Base-by-base conservation (phyloP, 2,329 filamentous ascomycete genomes). In the Curvularia verruculosa region DNA sequence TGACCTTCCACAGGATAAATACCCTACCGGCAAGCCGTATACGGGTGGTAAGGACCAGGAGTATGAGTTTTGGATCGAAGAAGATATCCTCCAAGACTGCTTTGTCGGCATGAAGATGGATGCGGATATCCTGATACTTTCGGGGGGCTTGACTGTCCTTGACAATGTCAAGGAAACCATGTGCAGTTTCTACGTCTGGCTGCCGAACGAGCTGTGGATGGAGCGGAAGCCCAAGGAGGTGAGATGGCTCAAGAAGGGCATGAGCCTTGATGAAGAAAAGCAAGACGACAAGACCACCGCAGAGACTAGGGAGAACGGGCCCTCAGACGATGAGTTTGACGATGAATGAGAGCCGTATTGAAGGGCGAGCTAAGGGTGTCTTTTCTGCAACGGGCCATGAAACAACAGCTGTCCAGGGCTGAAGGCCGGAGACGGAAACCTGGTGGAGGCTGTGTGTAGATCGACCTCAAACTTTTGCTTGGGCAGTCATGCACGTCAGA, bases 31-130 rank as follows among this genome's bases (percentile, higher is more conserved):
- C 18, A 65, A 65, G 44, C 64, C 65, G 24, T 48, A 56, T 7
- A 60, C 56, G 55, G 51, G 54, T 10, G 58, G 58, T 7, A 65
- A 75, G 15, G 79, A 84, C 36, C 64, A 55, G 41, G 80, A 79
- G 44, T 76, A 79, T 59, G 71, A 73, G 12, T 88, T 96, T 62
- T 85, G 89, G 68, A 70, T 96, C 3, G 92, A 96, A 58, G 83
- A 86, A 24, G 74, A 82, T 4, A 72, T 85, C 2, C 75, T 89
- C 18, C 58, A 79, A 26, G 78, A 84, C 53, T 85, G 89, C 68
- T 83, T 84, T 56, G 74, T 82, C 0, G 90, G 91, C 0, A 75
- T 82, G 76, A 82, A 80, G 70, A 69, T 82, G 46, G 67, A 77
- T 34, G 79, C 70, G 5, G 64, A 50, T 13, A 59, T 75, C 18